Base-by-base conservation (phyloP, 2,329 filamentous ascomycete genomes). In the Penicillium sumatraense region DNA sequence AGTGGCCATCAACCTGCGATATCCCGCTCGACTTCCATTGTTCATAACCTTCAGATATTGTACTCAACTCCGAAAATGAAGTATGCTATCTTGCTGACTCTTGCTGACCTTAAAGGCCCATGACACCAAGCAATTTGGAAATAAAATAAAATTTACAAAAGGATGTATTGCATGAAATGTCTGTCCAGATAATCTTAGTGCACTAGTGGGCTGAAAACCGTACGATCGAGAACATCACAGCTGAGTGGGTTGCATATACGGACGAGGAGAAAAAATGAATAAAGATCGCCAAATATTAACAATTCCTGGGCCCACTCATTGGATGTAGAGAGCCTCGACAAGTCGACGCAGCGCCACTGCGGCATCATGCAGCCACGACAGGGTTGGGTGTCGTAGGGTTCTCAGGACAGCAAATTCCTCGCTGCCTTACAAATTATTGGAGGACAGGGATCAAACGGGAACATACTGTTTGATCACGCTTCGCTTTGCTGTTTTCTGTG, bases 331-430 rank as follows among this genome's bases (percentile, higher is more conserved):
- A 6, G 29, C 20, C 26, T 49, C 23, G 36, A 52, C 26, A 38
- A 26, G 46, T 54, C 21, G 27, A 47, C 48, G 41, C 26, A 48
- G 33, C 38, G 56, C 45, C 53, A 57, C 45, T 31, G 23, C 58
- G 56, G 60, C 31, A 51, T 20, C 44, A 33, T 53, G 53, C 56
- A 63, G 57, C 38, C 50, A 40, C 14, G 24, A 24, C 33, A 56
- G 35, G 49, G 49, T 33, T 36, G 42, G 41, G 21, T 21, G 21
- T 48, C 10, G 16, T 57, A 46, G 24, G 31, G 41, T 24, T 51
- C 31, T 20, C 4, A 29, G 29, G 11, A 42, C n/a, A 24, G 9
- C 23, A 27, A 36, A 40, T 48, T 36, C 42, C 38, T 40, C 35
- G 23, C 33, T 35, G 24, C 5, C 29, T 49, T 50, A 11, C 52